Evolutionary conservation across 768 basidiomycete genomes (phyloP), one percentile per base, ranked within the genome.

Genomic region (Hygrocybe punicea): DNA sequence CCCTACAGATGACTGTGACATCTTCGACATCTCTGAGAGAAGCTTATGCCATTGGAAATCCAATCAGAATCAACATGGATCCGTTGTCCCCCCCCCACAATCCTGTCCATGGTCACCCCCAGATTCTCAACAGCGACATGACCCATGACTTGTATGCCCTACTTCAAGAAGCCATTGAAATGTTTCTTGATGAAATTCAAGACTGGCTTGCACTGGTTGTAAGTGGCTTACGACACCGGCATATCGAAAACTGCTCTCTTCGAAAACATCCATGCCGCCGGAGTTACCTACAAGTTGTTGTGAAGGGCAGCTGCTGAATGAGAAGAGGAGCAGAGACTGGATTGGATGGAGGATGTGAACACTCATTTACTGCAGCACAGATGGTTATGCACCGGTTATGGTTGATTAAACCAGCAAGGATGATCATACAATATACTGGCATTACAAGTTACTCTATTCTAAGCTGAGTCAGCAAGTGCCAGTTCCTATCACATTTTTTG

Each of bases 371-470:
- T 9, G 54, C 65, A 2, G 51, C 44, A 36, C 63, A 66, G 57
- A 51, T 71, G 24, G 59, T 72, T n/a, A n/a, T n/a, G n/a, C n/a
- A n/a, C n/a, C n/a, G n/a, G n/a, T n/a, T n/a, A 62, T 65, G n/a
- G 61, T 65, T n/a, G 69, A 72, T 52, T 65, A 72, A 58, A 59
- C 65, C 2, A 68, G 67, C 58, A 73, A 71, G 56, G 66, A 73
- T 46, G 64, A 69, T 29, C 29, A 29, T 29, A 29, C 29, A 29
- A 29, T 29, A 29, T 29, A 29, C 29, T 29, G 29, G 29, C 29
- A 29, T 8, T 29, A 29, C 29, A n/a, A n/a, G n/a, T n/a, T n/a
- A n/a, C n/a, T n/a, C n/a, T n/a, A n/a, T n/a, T n/a, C n/a, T n/a
- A n/a, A n/a, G n/a, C n/a, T n/a, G n/a, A n/a, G n/a, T n/a, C n/a